These are phyloP conservation scores for Termitomyces sp. DNA, from an alignment of 768 basidiomycete species.

Conservation along the genomic window DNA sequence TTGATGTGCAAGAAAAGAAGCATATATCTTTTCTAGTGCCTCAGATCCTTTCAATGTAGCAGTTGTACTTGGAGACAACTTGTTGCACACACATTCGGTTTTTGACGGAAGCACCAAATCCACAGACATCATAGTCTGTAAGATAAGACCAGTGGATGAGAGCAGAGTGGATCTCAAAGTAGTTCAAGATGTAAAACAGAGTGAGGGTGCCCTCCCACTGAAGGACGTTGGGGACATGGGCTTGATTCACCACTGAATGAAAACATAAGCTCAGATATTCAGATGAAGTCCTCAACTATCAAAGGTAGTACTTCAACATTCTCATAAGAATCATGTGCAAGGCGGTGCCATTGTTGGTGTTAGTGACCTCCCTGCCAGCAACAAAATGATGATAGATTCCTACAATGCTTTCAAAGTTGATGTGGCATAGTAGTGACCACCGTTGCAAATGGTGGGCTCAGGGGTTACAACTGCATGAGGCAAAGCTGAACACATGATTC, in stretches of 20 bases:
- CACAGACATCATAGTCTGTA: neutral
- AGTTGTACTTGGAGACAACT: neutral
- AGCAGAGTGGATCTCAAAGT: neutral
- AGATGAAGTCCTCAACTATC: neutral
- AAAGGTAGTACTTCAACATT: neutral
- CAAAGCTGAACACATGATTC: neutral
- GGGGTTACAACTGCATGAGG: neutral
- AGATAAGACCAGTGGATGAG: neutral
- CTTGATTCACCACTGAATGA: neutral
- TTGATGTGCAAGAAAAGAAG: neutral
- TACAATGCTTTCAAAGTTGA: neutral
- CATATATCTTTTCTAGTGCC: neutral
- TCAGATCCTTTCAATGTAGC: neutral
- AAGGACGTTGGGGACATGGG: neutral
- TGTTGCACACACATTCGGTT: neutral
- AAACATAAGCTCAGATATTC: neutral
- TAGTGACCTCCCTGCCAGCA: neutral
- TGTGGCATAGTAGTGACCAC: neutral
- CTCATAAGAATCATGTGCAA: neutral
- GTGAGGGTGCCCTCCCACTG: neutral
- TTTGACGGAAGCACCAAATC: neutral
- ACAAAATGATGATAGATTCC: conserved; percentile 1
- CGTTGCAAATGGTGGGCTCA: neutral
- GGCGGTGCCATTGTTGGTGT: neutral
- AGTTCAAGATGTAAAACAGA: neutral